Evolutionary conservation across 768 basidiomycete species (phyloP), one percentile per base, ranked within the genome.

Genomic region (Pulveroboletus ravenelii): DNA sequence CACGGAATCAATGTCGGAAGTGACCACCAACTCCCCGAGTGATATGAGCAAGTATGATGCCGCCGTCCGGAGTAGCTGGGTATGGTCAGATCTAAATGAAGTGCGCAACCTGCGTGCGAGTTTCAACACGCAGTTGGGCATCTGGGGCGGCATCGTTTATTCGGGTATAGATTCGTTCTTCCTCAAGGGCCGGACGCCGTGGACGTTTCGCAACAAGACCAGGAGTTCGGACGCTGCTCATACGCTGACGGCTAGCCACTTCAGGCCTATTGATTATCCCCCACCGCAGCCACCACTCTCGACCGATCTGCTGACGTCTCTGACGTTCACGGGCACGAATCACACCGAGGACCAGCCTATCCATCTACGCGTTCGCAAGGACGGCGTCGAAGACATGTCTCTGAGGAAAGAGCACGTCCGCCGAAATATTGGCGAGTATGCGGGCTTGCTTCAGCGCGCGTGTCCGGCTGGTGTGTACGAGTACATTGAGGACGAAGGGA

Each of bases 381-480:
- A 66, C 31, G 47, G 35, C 6, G 14, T 64, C 8, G 78, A 80
- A 43, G 79, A 78, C 37, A 58, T 72, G 12, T 65, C 66, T 23
- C 65, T 74, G 30, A 70, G 81, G 44, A 70, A 70, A 41, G 73
- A 79, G 20, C 95, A 98, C 63, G 90, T 95, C 6, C 65, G 77
- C 50, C 70, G 70, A 37, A 97, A 97, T 66, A 77, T 84, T 0
- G 75, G 74, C 42, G 81, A 89, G 58, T 99, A 84, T 64, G 95
- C 89, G 0, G 92, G 93, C 7, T 66, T 98, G 23, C 75, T 99
- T n/a, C 87, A 86, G 1, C 77, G 82, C 5, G 94, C 87, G 5
- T 99, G 95, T 68, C 95, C 95, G 1, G 95, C 96, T 0, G 90
- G 84, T 5, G 95, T 98, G 36, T 99, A 99, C 66, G 95, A 99